A percentile compares a stretch with the other conserved stretches of the same genome.
These are phyloP conservation scores for Corchorus olitorius DNA, from an alignment of 345 rosid genomes.

Conservation along the genomic window DNA sequence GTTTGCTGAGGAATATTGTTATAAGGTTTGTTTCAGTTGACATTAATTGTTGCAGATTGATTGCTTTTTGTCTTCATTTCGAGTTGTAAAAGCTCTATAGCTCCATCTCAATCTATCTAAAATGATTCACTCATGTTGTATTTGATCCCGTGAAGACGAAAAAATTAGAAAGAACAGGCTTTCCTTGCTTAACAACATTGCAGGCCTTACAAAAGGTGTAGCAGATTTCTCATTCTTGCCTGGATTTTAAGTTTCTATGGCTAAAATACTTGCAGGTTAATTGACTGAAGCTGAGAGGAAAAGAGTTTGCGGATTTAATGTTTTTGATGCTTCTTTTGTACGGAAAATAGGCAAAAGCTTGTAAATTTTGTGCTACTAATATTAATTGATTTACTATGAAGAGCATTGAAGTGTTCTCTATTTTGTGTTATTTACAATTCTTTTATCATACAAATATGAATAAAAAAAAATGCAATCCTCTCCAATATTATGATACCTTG, in stretches of 20 bases:
- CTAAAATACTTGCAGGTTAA: not conserved
- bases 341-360: no score
- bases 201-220: conserved; percentile 77
- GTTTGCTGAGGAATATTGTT: not conserved
- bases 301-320: no score
- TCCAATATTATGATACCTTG: no score
- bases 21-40: not conserved
- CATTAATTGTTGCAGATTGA: not conserved
- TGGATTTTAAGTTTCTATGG: conserved; percentile 52
- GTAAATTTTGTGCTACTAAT: no score
- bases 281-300: no score
- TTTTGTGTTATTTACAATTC: no score
- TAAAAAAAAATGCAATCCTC: no score
- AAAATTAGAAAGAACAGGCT: conserved; percentile 15
- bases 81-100: not conserved
- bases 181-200: conserved; percentile 59
- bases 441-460: no score
- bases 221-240: conserved; percentile 80
- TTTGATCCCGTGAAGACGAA: not conserved
- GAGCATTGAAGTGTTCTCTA: no score
- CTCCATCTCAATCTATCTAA: not conserved
- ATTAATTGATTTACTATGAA: no score
- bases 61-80: not conserved
- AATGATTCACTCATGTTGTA: not conserved
- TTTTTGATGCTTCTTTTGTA: no score